Conservation (phyloP, 768 basidiomycete species). For the Tylopilus felleus region DNA sequence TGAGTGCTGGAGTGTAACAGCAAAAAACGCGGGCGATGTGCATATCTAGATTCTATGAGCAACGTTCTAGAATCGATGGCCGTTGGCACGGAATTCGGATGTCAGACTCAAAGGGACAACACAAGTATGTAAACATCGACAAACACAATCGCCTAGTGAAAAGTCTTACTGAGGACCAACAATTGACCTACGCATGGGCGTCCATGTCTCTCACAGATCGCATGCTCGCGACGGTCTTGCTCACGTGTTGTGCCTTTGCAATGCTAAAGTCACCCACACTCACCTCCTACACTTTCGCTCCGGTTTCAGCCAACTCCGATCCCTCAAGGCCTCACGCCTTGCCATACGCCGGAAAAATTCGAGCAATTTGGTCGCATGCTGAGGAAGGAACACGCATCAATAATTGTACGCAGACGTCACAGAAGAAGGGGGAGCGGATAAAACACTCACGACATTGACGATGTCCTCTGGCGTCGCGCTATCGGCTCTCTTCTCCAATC, state of each 20-base stretch:
- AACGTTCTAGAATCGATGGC: too few relatives aligned
- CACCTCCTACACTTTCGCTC: neutral
- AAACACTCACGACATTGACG: too few relatives aligned
- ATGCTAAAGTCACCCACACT: neutral
- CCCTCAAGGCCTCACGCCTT: neutral
- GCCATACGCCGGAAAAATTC: neutral
- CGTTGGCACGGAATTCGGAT: neutral
- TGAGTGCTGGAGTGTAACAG: too few relatives aligned
- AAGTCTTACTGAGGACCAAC: conserved; percentile 18
- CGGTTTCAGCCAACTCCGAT: neutral
- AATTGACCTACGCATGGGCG: conserved; percentile 16
- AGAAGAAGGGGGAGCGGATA: too few relatives aligned
- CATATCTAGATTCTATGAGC: too few relatives aligned
- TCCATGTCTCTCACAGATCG: conserved; percentile 6
- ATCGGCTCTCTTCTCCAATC: too few relatives aligned
- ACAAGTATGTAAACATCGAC: neutral
- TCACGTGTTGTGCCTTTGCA: neutral
- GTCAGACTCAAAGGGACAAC: neutral
- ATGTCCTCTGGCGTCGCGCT: too few relatives aligned
- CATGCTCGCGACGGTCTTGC: neutral
- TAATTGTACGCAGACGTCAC: too few relatives aligned
- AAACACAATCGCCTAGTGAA: neutral
- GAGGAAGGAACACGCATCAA: neutral
- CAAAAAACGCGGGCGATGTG: too few relatives aligned
- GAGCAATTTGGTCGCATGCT: neutral